phyloP scores from a whole-genome alignment of 345 rosid genomes.

The Barbarea vulgaris region DNA sequence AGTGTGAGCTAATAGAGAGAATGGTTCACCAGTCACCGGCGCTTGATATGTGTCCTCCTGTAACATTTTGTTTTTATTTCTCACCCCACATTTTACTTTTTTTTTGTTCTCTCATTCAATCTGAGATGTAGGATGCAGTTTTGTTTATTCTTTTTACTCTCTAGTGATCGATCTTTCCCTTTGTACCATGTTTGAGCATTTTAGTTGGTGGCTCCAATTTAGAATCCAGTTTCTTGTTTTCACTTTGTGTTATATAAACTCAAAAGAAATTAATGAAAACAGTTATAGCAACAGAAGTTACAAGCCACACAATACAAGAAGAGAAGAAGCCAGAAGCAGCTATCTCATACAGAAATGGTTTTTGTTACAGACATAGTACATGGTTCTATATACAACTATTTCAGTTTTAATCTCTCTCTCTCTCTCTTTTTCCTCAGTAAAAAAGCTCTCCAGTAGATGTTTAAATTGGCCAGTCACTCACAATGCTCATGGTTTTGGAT shows the following conservation, averaged over 20 bases:
- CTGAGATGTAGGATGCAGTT: slow-evolving; percentile 31
- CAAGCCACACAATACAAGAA: slow-evolving; percentile 1
- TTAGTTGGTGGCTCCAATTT: slow-evolving; percentile 9
- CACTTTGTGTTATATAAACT: slow-evolving; percentile 11
- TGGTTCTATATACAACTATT: not conserved
- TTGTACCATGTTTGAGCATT: slow-evolving; percentile 21
- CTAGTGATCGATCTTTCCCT: not conserved
- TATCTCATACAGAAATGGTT: not conserved
- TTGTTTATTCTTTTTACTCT: slow-evolving; percentile 9
- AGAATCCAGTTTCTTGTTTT: slow-evolving; percentile 18
- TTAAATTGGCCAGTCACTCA: slow-evolving; percentile 18
- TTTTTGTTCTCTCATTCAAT: not conserved
- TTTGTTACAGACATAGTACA: not conserved
- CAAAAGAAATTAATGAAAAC: slow-evolving; percentile 19
- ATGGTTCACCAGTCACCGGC: slow-evolving; percentile 22
- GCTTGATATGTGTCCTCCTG: slow-evolving; percentile 5
- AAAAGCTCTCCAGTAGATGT: not conserved
- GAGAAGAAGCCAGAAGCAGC: slow-evolving; percentile 1
- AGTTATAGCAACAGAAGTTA: slow-evolving; percentile 16
- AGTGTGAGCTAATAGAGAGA: slow-evolving; percentile 23
- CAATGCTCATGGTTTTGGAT: slow-evolving; percentile 55
- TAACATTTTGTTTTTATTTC: slow-evolving; percentile 19
- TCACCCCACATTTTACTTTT: not conserved
- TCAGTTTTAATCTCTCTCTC: not conserved
- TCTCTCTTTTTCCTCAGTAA: not conserved